These are phyloP conservation scores for Acer saccharum DNA, from an alignment of 345 rosid species.

Conservation along the genomic window DNA sequence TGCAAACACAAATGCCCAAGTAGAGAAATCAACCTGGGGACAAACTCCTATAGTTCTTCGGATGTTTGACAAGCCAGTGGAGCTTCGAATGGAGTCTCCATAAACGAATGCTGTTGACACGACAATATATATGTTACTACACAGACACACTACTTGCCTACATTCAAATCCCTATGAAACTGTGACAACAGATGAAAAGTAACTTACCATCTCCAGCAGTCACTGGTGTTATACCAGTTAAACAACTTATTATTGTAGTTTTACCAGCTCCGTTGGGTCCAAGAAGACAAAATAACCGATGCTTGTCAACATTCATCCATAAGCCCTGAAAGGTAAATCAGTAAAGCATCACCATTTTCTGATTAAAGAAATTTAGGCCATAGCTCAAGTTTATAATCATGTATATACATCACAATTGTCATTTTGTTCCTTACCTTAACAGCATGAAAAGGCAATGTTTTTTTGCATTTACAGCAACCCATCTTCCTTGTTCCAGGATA, in stretches of 20 bases:
- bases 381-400: not conserved
- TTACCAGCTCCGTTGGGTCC: constrained; percentile 99
- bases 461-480: constrained; percentile 69
- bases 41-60: constrained; percentile 80
- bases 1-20: not conserved
- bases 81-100: constrained; percentile 73
- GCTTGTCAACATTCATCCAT: constrained; percentile 80
- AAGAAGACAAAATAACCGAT: constrained; percentile 89
- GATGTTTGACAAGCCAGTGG: constrained; percentile 85
- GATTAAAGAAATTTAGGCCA: not conserved
- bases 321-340: constrained; percentile 51
- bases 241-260: constrained; percentile 79
- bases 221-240: constrained; percentile 82
- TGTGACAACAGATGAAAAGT: not conserved
- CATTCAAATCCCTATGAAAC: not conserved
- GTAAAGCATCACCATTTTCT: too few species aligned
- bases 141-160: not conserved
- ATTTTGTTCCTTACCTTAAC: constrained; percentile 51
- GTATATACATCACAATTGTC: not conserved
- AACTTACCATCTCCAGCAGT: constrained; percentile 82
- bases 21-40: constrained; percentile 65
- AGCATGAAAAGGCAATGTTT: constrained; percentile 76
- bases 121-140: constrained; percentile 5
- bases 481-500: constrained; percentile 61
- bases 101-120: constrained; percentile 62